Base-by-base conservation (phyloP, 2,329 filamentous ascomycete species). In the Colletotrichum destructivum region DNA sequence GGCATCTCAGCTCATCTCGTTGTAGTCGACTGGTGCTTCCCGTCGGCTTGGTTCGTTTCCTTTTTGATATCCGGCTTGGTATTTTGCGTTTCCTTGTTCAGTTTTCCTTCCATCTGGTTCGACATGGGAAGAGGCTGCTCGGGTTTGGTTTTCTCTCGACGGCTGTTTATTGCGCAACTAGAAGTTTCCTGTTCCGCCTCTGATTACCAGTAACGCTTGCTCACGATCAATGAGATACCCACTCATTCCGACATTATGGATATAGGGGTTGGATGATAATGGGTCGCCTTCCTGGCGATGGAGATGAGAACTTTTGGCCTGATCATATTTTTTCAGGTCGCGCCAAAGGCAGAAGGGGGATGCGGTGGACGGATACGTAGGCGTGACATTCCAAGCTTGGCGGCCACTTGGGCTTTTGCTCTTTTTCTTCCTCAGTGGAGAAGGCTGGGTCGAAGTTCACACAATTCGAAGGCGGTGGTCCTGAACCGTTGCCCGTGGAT, bases 151-250 rank as follows among this genome's bases (percentile, higher is more conserved):
- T 3, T 9, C 12, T 46, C 1, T 52, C 31, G n/a, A 23, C 56
- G 42, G 64, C 40, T 42, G 52, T 72, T 72, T 60, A 6, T 60
- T 13, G 21, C 60, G 42, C 40, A 44, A 60, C 42, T 71, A 72
- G 65, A 72, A 49, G 8, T 26, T 57, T 56, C 16, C 11, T 46
- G 26, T 69, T 42, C 21, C 9, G 59, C 9, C 56, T 69, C 57
- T 66, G 54, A 54, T 66, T 72, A 44, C 47, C 66, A 42, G 60
- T 56, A 44, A 66, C 61, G 70, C 60, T 72, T 70, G 35, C 61
- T 71, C 61, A 71, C 66, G 61, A 72, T 61, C 60, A 61, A 66
- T 49, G 66, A 66, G 70, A 72, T 72, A 72, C 70, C 69, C 70
- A 60, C 60, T 60, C 56, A 64, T 60, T 66, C 57, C 63, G 21